Evolutionary conservation across 192 early-diverging fungal species (phyloP).

Genomic region (Coemansia sp.): DNA sequence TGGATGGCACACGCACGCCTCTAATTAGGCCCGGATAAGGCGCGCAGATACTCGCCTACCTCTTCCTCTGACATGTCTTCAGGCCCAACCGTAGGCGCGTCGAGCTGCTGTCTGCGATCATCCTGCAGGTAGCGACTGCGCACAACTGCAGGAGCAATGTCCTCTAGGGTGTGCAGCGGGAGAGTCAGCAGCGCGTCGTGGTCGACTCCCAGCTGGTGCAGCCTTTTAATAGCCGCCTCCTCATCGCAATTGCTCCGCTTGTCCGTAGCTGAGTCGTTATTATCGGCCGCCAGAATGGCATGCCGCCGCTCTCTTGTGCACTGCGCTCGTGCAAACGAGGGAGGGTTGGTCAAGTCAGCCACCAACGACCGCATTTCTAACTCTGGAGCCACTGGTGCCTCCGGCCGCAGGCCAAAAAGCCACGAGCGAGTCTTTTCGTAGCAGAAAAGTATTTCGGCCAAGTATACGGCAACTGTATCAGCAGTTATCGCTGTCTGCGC

Average conservation of each 20-base stretch:
- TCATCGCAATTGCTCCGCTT: not conserved
- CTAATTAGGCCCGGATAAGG: not conserved
- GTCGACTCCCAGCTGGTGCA: constrained; percentile 18
- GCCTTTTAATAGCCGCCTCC: constrained; percentile 2
- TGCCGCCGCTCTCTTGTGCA: constrained; percentile 3
- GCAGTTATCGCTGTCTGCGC: not conserved
- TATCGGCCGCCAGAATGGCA: constrained; percentile 3
- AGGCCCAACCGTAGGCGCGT: constrained; percentile 7
- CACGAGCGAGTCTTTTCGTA: constrained; percentile 18
- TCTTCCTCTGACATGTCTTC: constrained; percentile 34
- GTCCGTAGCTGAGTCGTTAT: not conserved
- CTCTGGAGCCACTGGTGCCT: not conserved
- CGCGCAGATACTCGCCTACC: not conserved
- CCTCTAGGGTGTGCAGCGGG: constrained; percentile 28
- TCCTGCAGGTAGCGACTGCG: not conserved
- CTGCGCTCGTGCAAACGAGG: constrained; percentile 27
- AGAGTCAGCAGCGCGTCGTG: constrained; percentile 24
- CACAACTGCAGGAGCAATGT: not conserved
- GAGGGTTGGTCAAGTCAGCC: constrained; percentile 12
- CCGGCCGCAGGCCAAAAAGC: constrained; percentile 12
- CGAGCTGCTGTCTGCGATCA: constrained; percentile 7
- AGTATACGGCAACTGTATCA: constrained; percentile 10
- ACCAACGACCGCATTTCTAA: constrained; percentile 1
- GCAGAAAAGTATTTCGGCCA: constrained; percentile 27
- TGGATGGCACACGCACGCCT: not conserved